Evolutionary conservation across 148 eudicot genomes (phyloP), one percentile per base, ranked within the genome.

Genomic region (Fagopyrum esculentum): DNA sequence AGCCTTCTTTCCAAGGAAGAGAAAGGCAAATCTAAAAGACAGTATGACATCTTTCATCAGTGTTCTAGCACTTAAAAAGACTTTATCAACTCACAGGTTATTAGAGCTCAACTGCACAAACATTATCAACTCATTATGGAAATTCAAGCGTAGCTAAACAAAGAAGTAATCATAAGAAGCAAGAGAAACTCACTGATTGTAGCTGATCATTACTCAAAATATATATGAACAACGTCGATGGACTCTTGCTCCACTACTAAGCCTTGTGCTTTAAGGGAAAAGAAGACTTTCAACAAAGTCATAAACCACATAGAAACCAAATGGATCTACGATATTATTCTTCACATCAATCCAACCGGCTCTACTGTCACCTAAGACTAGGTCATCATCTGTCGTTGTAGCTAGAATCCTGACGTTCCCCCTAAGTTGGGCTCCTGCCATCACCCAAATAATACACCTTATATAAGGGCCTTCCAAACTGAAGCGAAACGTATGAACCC

Each of bases 231-330:
- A 22, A 22, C 26, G 40, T 35, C 40, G 3, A 35, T 35, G 0
- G 40, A 1, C 40, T 35, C 3, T 35, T 35, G 40, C 40, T 35
- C 1, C 40, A 35, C 40, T 0, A 22, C 26, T 22, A 35, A 35
- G 40, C 0, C 40, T 35, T 35, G 2, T 35, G 26, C 1, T 2
- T n/a, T 43, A 15, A 13, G 71, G 71, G 19, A 66, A 66, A 43
- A 66, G 71, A 66, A 66, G 71, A 66, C 17, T 66, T 40, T 66
- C 71, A 45, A 66, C 71, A 35, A 35, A 66, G 46, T 66, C 71
- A 7, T 66, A 66, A 30, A 17, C 40, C n/a, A 35, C 40, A 26
- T 29, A 9, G 0, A 29, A 5, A 7, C 10, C 0, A 61, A 3
- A 9, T 0, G 9, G 10, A 29, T 61, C 13, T n/a, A 9, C 3